Percentiles rank a stretch among this genome's conserved stretches.
Evolutionary conservation across 805 yeast species (phyloP).

Genomic region (Spathaspora hagerdaliae): DNA sequence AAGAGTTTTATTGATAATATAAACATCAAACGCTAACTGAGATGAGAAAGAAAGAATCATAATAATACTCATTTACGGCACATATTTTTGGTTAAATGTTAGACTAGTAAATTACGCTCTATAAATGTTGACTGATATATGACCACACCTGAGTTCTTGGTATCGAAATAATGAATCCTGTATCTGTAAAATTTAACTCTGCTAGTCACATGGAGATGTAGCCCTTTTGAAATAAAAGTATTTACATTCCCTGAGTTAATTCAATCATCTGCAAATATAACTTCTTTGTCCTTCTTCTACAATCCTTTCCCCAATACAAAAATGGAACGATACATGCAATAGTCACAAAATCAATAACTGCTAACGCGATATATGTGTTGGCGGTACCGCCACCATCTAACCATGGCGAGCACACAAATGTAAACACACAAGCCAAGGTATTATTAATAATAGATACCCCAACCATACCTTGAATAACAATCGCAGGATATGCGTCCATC

Average conservation of each 20-base stretch:
- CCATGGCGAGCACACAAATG: slow-evolving; percentile 63
- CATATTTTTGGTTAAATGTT: no score
- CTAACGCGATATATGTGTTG: slow-evolving; percentile 57
- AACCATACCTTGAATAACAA: slow-evolving; percentile 68
- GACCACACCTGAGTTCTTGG: no score
- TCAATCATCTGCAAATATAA: slow-evolving; percentile 53
- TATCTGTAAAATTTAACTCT: no score
- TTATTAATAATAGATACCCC: slow-evolving; percentile 66
- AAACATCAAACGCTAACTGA: no score
- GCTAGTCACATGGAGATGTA: no score
- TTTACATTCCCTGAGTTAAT: slow-evolving; percentile 21
- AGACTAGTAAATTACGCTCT: no score
- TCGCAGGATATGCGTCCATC: slow-evolving; percentile 67
- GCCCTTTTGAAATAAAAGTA: no score
- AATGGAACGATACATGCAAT: slow-evolving; percentile 56
- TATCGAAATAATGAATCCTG: no score
- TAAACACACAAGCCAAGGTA: slow-evolving; percentile 60
- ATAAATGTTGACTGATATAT: no score
- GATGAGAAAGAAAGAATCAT: no score
- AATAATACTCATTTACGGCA: no score
- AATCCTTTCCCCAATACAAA: slow-evolving; percentile 55
- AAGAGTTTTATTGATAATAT: no score
- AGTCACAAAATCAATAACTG: slow-evolving; percentile 55
- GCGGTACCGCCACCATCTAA: slow-evolving; percentile 52
- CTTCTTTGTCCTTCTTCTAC: slow-evolving; percentile 55